These are phyloP conservation scores for Candida tetrigidarum DNA, from an alignment of 1,139 yeast species.

Conservation along the genomic window DNA sequence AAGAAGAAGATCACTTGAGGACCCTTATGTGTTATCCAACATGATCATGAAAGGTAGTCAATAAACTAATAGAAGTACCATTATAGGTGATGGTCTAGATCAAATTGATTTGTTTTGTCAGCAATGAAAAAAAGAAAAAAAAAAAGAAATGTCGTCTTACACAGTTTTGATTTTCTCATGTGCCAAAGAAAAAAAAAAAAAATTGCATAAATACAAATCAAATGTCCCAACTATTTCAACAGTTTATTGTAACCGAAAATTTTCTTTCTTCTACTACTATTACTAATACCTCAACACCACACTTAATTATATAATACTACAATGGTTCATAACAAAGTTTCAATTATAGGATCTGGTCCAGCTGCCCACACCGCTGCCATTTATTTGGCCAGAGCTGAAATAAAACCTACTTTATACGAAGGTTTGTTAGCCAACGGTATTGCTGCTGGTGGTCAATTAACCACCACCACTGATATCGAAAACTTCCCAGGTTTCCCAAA, in stretches of 20 bases:
- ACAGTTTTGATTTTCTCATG: too few species aligned
- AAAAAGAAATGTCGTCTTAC: neutral
- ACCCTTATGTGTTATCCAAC: too few species aligned
- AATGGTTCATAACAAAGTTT: conserved; percentile 88
- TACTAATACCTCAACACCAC: neutral
- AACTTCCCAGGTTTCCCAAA: conserved; percentile 99
- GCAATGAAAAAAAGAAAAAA: neutral
- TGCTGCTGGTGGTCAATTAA: conserved; percentile 98
- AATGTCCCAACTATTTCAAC: neutral
- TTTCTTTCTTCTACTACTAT: neutral
- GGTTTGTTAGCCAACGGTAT: conserved; percentile 97
- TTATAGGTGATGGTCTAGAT: conserved; percentile 1
- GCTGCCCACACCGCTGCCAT: conserved; percentile 99
- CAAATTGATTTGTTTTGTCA: neutral
- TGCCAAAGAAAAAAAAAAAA: too few species aligned
- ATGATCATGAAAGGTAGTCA: too few species aligned
- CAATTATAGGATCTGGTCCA: conserved; percentile 97
- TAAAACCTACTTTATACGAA: conserved; percentile 90
- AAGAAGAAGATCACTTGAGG: too few species aligned
- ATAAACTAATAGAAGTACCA: too few species aligned
- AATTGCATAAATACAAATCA: neutral
- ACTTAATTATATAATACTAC: neutral
- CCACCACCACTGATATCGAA: conserved; percentile 97
- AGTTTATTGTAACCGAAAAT: too few species aligned
- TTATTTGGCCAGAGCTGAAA: conserved; percentile 94